Base-by-base conservation (phyloP, 108 stramenopile species). In the Nitzschia sp. region DNA sequence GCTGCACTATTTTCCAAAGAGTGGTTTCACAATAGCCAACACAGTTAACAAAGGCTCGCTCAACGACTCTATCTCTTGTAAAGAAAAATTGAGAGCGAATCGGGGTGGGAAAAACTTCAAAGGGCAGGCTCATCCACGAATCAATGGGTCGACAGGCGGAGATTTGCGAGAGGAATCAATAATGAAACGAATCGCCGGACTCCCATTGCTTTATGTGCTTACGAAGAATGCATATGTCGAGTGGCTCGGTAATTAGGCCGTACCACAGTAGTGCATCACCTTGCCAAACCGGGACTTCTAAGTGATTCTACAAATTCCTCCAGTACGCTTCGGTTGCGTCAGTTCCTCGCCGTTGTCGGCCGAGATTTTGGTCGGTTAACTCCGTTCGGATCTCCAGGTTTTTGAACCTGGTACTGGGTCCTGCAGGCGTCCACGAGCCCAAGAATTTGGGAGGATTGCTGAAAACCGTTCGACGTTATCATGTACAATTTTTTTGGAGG, bases 241-340 rank as follows among this genome's bases (percentile, higher is more conserved):
- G 17, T 6, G 17, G 14, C 17, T 48, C 17, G 46, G 46, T 48
- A 48, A 48, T 48, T 48, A 48, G 46, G 46, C 17, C n/a, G 46
- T 6, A 48, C n/a, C 17, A 2, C 46, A 17, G 6, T 48, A 17
- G 14, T 48, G 46, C n/a, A 17, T 15, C 17, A 48, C 46, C 46
- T 48, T 48, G 46, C 46, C 46, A 6, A 48, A 48, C 46, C 46
- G 46, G 46, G 46, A 48, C 17, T 48, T 48, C 46, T 48, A 48
- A 48, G 14, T 48, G 46, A 48, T 34, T 34, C 29, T 34, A 34
- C 29, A 34, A 34, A 34, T 34, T 34, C 29, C 29, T 34, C 46
- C 46, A 17, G 46, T 48, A 17, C 46, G 6, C 46, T 48, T 48
- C 46, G 17, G 46, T 48, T 48, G 46, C 46, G 17, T 17, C 46